A percentile compares a stretch with the other conserved stretches of the same genome.
phyloP scores from a whole-genome alignment of 345 rosid genomes.

The Lepidium aucheri region DNA sequence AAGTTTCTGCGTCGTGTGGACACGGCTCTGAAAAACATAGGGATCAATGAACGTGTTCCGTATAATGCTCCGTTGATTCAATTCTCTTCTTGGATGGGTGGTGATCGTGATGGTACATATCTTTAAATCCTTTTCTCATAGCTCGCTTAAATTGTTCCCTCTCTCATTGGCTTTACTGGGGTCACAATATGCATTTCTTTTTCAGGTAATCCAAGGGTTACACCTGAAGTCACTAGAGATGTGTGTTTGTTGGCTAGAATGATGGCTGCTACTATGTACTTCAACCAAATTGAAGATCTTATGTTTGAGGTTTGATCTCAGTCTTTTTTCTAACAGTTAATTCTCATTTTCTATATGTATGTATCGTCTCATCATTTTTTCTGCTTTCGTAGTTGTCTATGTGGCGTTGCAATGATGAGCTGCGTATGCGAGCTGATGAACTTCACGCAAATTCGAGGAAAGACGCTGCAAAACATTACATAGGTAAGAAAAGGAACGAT shows the following conservation, averaged over 20 bases:
- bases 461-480: constrained; percentile 93
- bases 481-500: constrained; percentile 36
- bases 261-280: constrained; percentile 98
- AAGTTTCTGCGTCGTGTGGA: constrained; percentile 96
- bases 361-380: neutral
- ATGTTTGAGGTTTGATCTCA: constrained; percentile 76
- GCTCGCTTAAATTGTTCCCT: neutral
- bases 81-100: constrained; percentile 99
- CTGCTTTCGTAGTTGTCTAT: constrained; percentile 63
- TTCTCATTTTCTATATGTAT: neutral
- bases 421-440: constrained; percentile 70
- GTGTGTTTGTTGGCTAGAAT: constrained; percentile 95
- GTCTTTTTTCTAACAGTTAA: neutral
- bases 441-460: constrained; percentile 62
- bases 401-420: constrained; percentile 98
- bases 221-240: constrained; percentile 98
- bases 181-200: neutral
- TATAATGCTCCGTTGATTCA: constrained; percentile 97
- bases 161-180: neutral
- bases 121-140: neutral
- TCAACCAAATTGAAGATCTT: constrained; percentile 86
- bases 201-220: constrained; percentile 93
- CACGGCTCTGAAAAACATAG: constrained; percentile 91
- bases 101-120: constrained; percentile 88
- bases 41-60: constrained; percentile 86